Evolutionary conservation across 2,329 filamentous ascomycete genomes (phyloP).

Genomic region (Aspergillus sp.): DNA sequence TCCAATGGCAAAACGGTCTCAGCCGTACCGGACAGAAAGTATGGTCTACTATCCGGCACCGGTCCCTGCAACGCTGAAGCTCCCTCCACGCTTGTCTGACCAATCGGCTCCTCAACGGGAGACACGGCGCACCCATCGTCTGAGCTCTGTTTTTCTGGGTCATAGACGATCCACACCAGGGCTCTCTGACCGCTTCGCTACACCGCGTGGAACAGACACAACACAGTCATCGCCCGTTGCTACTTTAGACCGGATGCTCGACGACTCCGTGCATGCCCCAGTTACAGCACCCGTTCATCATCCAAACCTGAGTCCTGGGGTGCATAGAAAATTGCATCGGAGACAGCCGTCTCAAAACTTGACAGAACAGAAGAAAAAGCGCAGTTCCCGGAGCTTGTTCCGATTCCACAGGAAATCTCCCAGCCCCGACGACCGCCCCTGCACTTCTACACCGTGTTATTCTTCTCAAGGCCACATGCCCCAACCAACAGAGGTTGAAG

Average conservation of each 20-base stretch:
- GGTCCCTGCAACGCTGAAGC: constrained; percentile 85
- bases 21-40: constrained; percentile 51
- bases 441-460: background rate
- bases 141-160: constrained; percentile 56
- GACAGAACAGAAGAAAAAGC: constrained; percentile 24
- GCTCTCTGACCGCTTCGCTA: background rate
- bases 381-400: constrained; percentile 24
- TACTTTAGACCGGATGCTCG: constrained; percentile 84
- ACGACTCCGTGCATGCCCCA: constrained; percentile 80
- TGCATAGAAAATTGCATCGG: constrained; percentile 54
- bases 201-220: background rate
- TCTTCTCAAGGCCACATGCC: constrained; percentile 6
- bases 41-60: constrained; percentile 96
- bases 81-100: constrained; percentile 80
- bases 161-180: constrained; percentile 32
- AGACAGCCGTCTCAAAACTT: constrained; percentile 19
- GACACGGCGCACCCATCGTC: constrained; percentile 64
- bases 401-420: constrained; percentile 14
- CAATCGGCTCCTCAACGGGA: constrained; percentile 60
- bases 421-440: constrained; percentile 9
- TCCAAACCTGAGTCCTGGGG: constrained; percentile 65
- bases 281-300: constrained; percentile 91
- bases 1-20: constrained; percentile 33
- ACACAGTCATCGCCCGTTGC: constrained; percentile 71
- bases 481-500: constrained; percentile 14